Evolutionary conservation across 1,284 basidiomycete species (phyloP).

Genomic region (Tremellales sp.): DNA sequence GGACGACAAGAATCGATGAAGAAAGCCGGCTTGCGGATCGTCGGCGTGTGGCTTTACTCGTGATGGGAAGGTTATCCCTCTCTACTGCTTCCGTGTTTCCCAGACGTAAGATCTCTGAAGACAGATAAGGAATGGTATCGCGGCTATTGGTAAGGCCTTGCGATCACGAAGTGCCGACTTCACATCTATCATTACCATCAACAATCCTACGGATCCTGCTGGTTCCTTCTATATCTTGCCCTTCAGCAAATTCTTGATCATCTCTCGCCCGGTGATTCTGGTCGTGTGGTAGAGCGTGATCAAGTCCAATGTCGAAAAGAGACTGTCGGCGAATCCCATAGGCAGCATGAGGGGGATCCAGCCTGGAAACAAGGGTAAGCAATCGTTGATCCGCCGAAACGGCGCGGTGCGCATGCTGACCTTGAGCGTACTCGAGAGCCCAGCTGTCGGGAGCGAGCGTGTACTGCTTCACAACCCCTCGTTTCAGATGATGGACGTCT

Average conservation of each 20-base stretch:
- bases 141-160: too few species aligned
- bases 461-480: constrained; percentile 90
- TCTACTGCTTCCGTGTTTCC: too few species aligned
- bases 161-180: too few species aligned
- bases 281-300: constrained; percentile 76
- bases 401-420: constrained; percentile 50
- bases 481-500: constrained; percentile 73
- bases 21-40: too few species aligned
- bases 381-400: neutral
- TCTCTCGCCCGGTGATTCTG: constrained; percentile 76
- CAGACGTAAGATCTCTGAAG: too few species aligned
- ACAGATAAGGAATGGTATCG: too few species aligned
- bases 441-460: constrained; percentile 95
- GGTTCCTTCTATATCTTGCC: constrained; percentile 81
- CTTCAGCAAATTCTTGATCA: constrained; percentile 70
- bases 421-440: constrained; percentile 90
- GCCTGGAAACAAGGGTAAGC: constrained; percentile 51
- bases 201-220: too few species aligned
- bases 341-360: constrained; percentile 91
- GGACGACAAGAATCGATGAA: too few species aligned
- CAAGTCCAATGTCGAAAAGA: constrained; percentile 86
- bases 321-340: constrained; percentile 81
- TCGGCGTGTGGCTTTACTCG: too few species aligned
- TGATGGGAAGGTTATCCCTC: too few species aligned
- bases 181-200: too few species aligned